These are phyloP conservation scores for Sporothrix luriei DNA, from an alignment of 2,329 filamentous ascomycete genomes.

Conservation along the genomic window DNA sequence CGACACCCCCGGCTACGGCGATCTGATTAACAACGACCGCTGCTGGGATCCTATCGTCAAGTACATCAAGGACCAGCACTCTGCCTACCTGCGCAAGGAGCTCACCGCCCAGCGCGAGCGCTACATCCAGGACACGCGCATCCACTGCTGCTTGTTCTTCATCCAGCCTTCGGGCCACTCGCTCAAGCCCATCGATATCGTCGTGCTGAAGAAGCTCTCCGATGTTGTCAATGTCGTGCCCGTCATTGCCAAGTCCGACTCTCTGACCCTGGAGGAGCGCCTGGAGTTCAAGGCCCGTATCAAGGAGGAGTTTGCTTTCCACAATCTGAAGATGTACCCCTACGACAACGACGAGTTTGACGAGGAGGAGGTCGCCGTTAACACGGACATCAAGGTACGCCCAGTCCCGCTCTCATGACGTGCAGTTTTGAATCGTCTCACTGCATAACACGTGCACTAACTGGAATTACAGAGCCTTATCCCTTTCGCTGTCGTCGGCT, in stretches of 20 bases:
- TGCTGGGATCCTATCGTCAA: constrained; percentile 99
- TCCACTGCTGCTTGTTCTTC: constrained; percentile 99
- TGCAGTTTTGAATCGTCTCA: not conserved
- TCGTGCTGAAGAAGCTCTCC: constrained; percentile 98
- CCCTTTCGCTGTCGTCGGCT: constrained; percentile 96
- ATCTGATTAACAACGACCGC: constrained; percentile 99
- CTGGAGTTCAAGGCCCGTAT: constrained; percentile 97
- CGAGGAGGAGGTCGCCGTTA: constrained; percentile 90
- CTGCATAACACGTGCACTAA: not conserved
- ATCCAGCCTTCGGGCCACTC: constrained; percentile 98
- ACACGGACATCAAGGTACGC: constrained; percentile 91
- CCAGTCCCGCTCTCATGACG: not conserved
- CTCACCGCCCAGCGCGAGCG: constrained; percentile 98
- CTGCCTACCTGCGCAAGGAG: constrained; percentile 97
- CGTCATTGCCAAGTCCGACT: constrained; percentile 98
- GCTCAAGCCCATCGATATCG: constrained; percentile 98
- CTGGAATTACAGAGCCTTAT: constrained; percentile 70
- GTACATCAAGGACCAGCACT: constrained; percentile 99
- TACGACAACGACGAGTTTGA: constrained; percentile 99
- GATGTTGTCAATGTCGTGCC: constrained; percentile 99
- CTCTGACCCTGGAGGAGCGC: constrained; percentile 92
- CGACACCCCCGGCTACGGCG: constrained; percentile 96
- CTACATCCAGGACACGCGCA: constrained; percentile 98
- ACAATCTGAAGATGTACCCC: constrained; percentile 99
- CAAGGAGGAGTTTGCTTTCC: constrained; percentile 99